Evolutionary conservation across 2,329 filamentous ascomycete species (phyloP).

Genomic region (Sporothrix schenckii): DNA sequence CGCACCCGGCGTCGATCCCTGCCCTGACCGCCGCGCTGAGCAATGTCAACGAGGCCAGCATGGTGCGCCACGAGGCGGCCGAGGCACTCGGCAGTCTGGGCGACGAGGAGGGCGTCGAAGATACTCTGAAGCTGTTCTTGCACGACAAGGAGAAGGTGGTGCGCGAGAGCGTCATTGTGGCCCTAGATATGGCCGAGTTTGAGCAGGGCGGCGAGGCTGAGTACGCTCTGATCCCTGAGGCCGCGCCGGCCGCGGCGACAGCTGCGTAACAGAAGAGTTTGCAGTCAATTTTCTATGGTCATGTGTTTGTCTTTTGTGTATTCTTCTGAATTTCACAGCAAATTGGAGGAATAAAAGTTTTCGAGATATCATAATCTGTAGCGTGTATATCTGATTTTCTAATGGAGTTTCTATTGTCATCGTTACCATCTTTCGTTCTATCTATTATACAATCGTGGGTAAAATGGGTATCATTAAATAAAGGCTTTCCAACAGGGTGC

Average conservation of each 20-base stretch:
- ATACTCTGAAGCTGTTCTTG: conserved; percentile 78
- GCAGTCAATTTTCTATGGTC: neutral
- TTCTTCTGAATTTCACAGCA: neutral
- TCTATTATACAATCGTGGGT: conserved; percentile 19
- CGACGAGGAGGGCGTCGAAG: conserved; percentile 90
- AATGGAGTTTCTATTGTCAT: conserved; percentile 13
- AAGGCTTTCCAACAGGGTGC: neutral
- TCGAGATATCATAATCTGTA: conserved; percentile 12
- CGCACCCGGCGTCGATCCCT: conserved; percentile 94
- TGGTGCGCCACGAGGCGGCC: conserved; percentile 97
- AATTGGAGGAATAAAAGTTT: conserved; percentile 19
- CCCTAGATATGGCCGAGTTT: conserved; percentile 96
- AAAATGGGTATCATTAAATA: conserved; percentile 31
- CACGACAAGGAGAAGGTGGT: conserved; percentile 92
- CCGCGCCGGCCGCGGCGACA: conserved; percentile 40
- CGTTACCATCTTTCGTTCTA: conserved; percentile 10
- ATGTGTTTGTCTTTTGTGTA: neutral
- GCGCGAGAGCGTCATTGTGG: conserved; percentile 90
- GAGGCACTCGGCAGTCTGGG: conserved; percentile 94
- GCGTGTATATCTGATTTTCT: conserved; percentile 10
- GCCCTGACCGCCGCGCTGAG: conserved; percentile 78
- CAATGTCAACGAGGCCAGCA: conserved; percentile 80
- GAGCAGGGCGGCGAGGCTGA: conserved; percentile 87
- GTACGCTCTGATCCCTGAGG: conserved; percentile 85
- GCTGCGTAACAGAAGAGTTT: neutral